Evolutionary conservation across 108 stramenopile genomes (phyloP), one percentile per base, ranked within the genome.

Genomic region (Pseudonitzschia multistriata): DNA sequence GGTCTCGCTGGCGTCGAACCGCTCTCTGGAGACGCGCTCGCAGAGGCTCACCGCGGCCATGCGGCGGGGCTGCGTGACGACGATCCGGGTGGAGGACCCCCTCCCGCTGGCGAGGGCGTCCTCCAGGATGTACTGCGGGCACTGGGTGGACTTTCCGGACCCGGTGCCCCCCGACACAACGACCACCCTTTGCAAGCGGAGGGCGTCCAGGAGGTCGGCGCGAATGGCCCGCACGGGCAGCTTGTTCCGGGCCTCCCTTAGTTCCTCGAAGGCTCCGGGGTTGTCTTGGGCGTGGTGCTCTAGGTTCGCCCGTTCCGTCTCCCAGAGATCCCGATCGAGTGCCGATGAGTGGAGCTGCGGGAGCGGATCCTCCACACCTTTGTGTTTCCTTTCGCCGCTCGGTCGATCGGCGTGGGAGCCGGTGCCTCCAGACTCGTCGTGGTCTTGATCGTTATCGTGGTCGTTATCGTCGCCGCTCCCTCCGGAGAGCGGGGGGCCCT

Each of bases 31-130:
- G 29, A 98, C 95, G 25, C 96, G 91, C 49, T 96, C 85, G 11
- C 94, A 93, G 3, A 98, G 75, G 25, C 88, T 75, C 22, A 86
- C 91, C 39, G 96, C 96, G 33, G 93, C 88, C 29, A 98, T 86
- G 47, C 92, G 78, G 30, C 96, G 77, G 22, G 97, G 96, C 79
- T 98, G 95, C 13, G 97, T 95, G 0, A 95, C 92, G 50, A 96
- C 53, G 64, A 88, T 88, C 49, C 84, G 65, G 19, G 76, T 56
- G 60, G 19, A 35, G 50, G 27, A 7, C n/a, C 25, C 42, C 21
- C 25, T 0, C 2, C 62, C 48, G 84, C 79, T 55, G 67, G 84
- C 48, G 21, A 45, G 21, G 21, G 39, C 42, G 28, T 67, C 75
- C 24, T 96, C 91, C 61, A 94, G 64, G 2, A 97, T 60, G 42